Evolutionary conservation across 768 basidiomycete species (phyloP), one percentile per base, ranked within the genome.

Genomic region (Amanita pseudoporphyria): DNA sequence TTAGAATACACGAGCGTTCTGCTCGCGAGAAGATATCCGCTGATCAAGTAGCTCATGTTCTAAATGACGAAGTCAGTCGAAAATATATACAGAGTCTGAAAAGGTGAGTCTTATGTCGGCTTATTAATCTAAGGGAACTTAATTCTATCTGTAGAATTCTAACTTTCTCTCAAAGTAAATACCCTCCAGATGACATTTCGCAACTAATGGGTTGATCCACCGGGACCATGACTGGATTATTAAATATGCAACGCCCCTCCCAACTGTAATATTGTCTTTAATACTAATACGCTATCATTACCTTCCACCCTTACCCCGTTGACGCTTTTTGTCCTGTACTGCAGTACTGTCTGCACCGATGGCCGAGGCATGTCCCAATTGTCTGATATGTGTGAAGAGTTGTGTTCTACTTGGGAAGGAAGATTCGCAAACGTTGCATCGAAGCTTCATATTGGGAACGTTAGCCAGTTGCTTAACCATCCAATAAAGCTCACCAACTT

Each of bases 71-170:
- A 79, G 91, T 97, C 60, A 93, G 90, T 59, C 78, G 96, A 53
- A 99, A 98, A 67, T 99, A 97, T 62, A 98, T 99, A 51, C 96
- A 98, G 68, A 96, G 91, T 62, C 64, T 98, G 47, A 98, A 97
- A 69, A 70, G 94, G 92, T 90, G 56, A n/a, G 71, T 57, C 26
- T 28, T 14, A 21, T 24, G n/a, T 14, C 14, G 24, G 7, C 4
- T 28, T 7, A 3, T 45, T 36, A 6, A 31, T 10, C 35, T 40
- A 24, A 18, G 12, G 18, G 9, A 42, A 19, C 13, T 16, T n/a
- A n/a, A 47, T 30, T 36, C 28, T 36, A 32, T 37, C 16, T 43
- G 14, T 60, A 96, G 96, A 53, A 72, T 99, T 30, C 72, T 99
- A 58, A 94, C 96, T 0, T 96, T 97, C 62, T 84, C 91, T 3